Percentiles rank a stretch among this genome's conserved stretches.
phyloP scores from a whole-genome alignment of 768 basidiomycete genomes.

The Boletus rubroflammeus region DNA sequence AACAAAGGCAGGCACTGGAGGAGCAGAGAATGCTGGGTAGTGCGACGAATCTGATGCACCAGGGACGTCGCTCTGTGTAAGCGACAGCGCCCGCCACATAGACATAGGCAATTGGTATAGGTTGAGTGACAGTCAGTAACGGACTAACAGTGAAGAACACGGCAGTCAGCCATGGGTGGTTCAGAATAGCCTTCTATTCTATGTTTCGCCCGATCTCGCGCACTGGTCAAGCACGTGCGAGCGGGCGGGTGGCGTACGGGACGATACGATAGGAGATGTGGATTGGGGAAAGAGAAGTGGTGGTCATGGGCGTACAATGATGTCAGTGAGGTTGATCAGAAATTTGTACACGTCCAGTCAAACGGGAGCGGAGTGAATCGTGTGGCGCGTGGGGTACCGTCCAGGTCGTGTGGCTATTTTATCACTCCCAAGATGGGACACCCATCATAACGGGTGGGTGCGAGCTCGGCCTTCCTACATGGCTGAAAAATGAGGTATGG shows the following conservation, averaged over 20 bases:
- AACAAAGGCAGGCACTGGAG: background rate
- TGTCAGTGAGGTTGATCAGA: conserved; percentile 6
- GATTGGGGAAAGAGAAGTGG: background rate
- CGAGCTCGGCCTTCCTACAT: conserved; percentile 35
- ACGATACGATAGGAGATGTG: conserved; percentile 5
- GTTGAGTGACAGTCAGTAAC: background rate
- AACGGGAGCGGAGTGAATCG: background rate
- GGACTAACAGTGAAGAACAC: background rate
- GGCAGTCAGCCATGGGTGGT: background rate
- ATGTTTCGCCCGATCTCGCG: conserved; percentile 1
- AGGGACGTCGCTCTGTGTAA: background rate
- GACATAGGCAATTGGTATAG: conserved; percentile 6
- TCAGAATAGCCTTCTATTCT: conserved; percentile 11
- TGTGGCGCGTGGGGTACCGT: background rate
- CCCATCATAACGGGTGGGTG: conserved; percentile 39
- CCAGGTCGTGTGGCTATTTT: background rate
- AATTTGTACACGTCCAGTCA: conserved; percentile 6
- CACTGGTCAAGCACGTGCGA: background rate
- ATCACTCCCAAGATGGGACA: conserved; percentile 27
- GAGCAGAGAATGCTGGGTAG: background rate
- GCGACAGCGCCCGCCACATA: background rate
- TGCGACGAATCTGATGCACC: background rate
- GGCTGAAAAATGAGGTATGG: conserved; percentile 34
- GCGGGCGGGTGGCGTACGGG: background rate
- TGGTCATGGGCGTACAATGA: conserved; percentile 14